phyloP scores from a whole-genome alignment of 257 asterid genomes.

The Parsonsia alboflavescens region DNA sequence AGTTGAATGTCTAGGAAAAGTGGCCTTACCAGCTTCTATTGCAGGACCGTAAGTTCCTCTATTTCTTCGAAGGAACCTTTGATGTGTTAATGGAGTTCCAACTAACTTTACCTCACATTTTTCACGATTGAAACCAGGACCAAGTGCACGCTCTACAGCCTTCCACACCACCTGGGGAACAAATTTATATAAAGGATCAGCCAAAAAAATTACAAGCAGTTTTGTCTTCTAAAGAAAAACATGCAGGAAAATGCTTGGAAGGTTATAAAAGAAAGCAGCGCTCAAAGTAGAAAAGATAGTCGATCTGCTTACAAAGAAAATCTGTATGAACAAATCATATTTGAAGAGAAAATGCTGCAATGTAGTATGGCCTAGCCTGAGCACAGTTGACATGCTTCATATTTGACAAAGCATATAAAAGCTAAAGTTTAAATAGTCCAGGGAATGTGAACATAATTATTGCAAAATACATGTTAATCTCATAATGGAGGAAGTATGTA shows the following conservation, averaged over 20 bases:
- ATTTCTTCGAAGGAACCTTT: constrained; percentile 69
- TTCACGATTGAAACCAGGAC: constrained; percentile 67
- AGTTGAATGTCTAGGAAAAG: constrained; percentile 82
- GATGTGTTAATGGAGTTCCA: constrained; percentile 87
- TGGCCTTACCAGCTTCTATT: constrained; percentile 66
- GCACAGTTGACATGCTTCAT: not conserved
- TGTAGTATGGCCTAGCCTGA: not conserved
- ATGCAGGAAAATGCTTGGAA: not conserved
- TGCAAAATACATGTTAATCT: not conserved
- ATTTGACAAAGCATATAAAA: not conserved
- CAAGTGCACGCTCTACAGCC: constrained; percentile 86
- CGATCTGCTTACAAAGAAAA: not conserved
- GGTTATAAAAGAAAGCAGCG: not conserved
- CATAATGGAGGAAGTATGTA: not conserved
- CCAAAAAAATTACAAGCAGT: not conserved
- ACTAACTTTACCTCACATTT: constrained; percentile 85
- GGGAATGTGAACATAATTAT: not conserved
- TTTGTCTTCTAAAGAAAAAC: not conserved
- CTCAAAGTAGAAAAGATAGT: not conserved
- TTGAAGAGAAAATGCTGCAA: not conserved
- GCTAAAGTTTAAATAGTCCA: not conserved
- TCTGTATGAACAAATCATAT: not conserved
- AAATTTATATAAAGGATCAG: not conserved
- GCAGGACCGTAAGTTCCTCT: constrained; percentile 98
- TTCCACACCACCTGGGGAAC: constrained; percentile 72